These are phyloP conservation scores for Cryomyces antarcticus DNA, from an alignment of 495 filamentous ascomycete species.

Conservation along the genomic window DNA sequence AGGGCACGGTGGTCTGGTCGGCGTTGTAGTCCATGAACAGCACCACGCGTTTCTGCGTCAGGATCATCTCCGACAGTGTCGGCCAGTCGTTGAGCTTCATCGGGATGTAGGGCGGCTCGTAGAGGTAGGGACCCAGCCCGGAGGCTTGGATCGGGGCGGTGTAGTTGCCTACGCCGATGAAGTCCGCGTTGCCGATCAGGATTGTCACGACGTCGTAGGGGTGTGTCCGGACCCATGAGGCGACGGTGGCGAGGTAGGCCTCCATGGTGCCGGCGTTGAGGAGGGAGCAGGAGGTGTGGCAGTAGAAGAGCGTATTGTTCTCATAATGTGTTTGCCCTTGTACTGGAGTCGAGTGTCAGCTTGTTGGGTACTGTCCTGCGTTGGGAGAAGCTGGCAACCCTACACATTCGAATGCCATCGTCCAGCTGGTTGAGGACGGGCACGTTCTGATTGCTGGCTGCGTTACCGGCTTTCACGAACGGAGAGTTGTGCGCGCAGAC, in stretches of 20 bases:
- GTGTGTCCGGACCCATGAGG: slow-evolving; percentile 50
- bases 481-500: slow-evolving; percentile 79
- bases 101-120: slow-evolving; percentile 44
- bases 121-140: slow-evolving; percentile 50
- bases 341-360: slow-evolving; percentile 21
- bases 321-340: slow-evolving; percentile 67
- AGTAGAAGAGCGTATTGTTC: slow-evolving; percentile 39
- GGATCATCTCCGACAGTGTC: slow-evolving; percentile 58
- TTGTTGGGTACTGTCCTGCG: not conserved
- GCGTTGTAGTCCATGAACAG: slow-evolving; percentile 70
- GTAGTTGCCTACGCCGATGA: slow-evolving; percentile 36
- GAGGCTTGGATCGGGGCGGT: slow-evolving; percentile 38
- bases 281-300: slow-evolving; percentile 61
- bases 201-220: slow-evolving; percentile 88
- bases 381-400: slow-evolving; percentile 8
- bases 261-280: slow-evolving; percentile 62
- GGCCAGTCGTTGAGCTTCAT: slow-evolving; percentile 70
- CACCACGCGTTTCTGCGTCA: slow-evolving; percentile 39
- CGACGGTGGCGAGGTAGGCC: slow-evolving; percentile 47
- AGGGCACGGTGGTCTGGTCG: slow-evolving; percentile 54
- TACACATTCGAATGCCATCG: slow-evolving; percentile 70
- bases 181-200: slow-evolving; percentile 69
- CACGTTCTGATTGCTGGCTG: slow-evolving; percentile 58
- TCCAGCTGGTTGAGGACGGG: slow-evolving; percentile 55
- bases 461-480: slow-evolving; percentile 47